Percentiles rank a stretch among this genome's conserved stretches.
Conservation (phyloP, 306 rosid genomes). For the Dalbergia oliveri region DNA sequence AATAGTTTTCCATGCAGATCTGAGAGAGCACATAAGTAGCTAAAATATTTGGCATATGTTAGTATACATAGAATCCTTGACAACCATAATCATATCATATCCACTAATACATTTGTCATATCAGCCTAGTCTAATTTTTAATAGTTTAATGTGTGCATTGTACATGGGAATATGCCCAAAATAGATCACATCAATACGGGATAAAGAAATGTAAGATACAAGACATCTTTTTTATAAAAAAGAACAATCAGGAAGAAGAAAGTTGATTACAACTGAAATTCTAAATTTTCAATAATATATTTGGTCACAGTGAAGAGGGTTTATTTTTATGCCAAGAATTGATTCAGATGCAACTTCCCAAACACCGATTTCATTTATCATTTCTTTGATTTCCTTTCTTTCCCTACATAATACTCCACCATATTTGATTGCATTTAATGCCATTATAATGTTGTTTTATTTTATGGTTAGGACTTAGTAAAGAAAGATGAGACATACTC, state of each 20-base stretch:
- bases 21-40: not conserved
- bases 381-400: constrained; percentile 29
- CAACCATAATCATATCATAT: not conserved
- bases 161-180: not conserved
- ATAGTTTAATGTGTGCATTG: not conserved
- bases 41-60: not conserved
- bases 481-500: constrained; percentile 63
- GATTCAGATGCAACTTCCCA: not conserved
- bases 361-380: not conserved
- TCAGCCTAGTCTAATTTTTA: not conserved
- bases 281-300: not conserved
- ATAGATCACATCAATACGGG: not conserved
- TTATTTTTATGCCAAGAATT: not conserved
- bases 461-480: constrained; percentile 32
- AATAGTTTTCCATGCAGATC: not conserved
- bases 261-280: not conserved
- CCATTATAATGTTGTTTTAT: constrained; percentile 23
- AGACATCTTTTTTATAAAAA: not conserved
- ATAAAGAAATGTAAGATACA: not conserved
- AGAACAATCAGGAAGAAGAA: not conserved
- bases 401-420: not conserved
- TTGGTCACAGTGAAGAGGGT: not conserved
- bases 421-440: constrained; percentile 14
- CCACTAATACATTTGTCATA: not conserved
- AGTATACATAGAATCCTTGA: not conserved